phyloP scores from a whole-genome alignment of 1,284 basidiomycete genomes.

The Phylloporus sp. region DNA sequence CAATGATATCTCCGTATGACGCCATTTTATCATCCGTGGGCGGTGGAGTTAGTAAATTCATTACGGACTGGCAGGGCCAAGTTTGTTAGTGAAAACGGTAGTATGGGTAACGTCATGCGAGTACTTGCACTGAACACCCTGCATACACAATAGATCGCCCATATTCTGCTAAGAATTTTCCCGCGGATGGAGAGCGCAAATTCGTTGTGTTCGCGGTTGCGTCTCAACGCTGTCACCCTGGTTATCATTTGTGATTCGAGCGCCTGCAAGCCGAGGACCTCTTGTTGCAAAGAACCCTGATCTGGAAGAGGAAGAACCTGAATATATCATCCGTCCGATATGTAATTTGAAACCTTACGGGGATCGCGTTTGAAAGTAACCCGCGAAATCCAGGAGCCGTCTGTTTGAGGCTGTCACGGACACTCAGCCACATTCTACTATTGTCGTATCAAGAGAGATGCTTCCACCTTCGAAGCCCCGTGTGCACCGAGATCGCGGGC shows the following conservation, averaged over 20 bases:
- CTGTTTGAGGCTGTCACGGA: conserved; percentile 26
- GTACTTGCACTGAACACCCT: conserved; percentile 65
- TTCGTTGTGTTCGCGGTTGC: conserved; percentile 50
- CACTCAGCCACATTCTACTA: conserved; percentile 14
- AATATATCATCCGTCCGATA: background rate
- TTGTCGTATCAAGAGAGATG: conserved; percentile 11
- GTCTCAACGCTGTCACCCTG: conserved; percentile 56
- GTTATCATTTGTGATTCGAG: conserved; percentile 71
- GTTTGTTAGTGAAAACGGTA: conserved; percentile 17
- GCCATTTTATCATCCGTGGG: conserved; percentile 41
- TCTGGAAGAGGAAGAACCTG: conserved; percentile 19
- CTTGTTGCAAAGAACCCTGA: conserved; percentile 44
- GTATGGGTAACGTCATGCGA: conserved; percentile 12
- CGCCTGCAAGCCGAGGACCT: conserved; percentile 65
- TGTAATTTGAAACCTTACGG: conserved; percentile 26
- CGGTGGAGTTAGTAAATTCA: conserved; percentile 55
- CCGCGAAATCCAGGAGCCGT: conserved; percentile 35
- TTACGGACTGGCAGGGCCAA: conserved; percentile 48
- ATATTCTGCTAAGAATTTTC: conserved; percentile 51
- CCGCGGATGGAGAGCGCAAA: conserved; percentile 63
- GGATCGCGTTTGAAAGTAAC: conserved; percentile 36
- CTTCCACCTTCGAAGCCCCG: conserved; percentile 29
- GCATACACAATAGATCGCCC: conserved; percentile 71
- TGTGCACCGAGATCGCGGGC: conserved; percentile 31
- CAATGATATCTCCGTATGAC: conserved; percentile 63